Percentiles rank a stretch among this genome's conserved stretches.
Evolutionary conservation across 2,329 filamentous ascomycete species (phyloP).

Genomic region (Paecilomyces formosus): DNA sequence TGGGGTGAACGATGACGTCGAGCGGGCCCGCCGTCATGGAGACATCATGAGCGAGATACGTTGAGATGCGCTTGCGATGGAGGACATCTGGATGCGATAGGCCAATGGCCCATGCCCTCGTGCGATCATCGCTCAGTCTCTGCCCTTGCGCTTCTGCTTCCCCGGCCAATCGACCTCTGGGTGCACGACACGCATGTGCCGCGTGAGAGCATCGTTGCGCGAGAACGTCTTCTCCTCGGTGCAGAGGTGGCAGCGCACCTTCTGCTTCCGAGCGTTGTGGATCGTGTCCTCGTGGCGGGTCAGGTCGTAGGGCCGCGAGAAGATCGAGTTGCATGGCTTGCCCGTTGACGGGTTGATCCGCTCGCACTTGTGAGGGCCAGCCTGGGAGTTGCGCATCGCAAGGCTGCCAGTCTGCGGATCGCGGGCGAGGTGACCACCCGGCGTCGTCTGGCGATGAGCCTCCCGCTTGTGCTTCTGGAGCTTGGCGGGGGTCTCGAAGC

Average conservation of each 20-base stretch:
- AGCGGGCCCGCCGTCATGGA: conserved; percentile 8
- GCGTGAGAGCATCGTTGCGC: conserved; percentile 84
- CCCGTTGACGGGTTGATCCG: conserved; percentile 90
- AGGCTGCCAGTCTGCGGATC: conserved; percentile 43
- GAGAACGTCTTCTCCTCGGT: conserved; percentile 97
- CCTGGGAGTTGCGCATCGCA: conserved; percentile 70
- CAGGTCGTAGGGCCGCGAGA: conserved; percentile 92
- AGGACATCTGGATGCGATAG: too few species aligned
- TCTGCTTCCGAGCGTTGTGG: conserved; percentile 88
- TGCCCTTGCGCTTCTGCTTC: conserved; percentile 42
- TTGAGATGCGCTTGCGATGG: too few species aligned
- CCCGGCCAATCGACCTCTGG: conserved; percentile 80
- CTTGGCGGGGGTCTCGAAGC: conserved; percentile 79
- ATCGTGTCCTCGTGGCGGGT: conserved; percentile 97
- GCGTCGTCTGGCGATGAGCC: conserved; percentile 70
- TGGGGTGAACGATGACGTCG: conserved; percentile 14
- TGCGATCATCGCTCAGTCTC: conserved; percentile 19
- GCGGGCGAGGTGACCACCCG: conserved; percentile 37
- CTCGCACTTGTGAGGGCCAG: conserved; percentile 87
- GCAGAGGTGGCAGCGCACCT: conserved; percentile 87
- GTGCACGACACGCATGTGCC: conserved; percentile 91
- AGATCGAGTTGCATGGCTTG: conserved; percentile 89
- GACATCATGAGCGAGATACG: conserved; percentile 11
- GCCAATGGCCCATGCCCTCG: background rate
- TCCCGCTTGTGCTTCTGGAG: conserved; percentile 96